Percentiles rank a stretch among this genome's conserved stretches.
Evolutionary conservation across 257 asterid species (phyloP).

Genomic region (Scutellaria barbata): DNA sequence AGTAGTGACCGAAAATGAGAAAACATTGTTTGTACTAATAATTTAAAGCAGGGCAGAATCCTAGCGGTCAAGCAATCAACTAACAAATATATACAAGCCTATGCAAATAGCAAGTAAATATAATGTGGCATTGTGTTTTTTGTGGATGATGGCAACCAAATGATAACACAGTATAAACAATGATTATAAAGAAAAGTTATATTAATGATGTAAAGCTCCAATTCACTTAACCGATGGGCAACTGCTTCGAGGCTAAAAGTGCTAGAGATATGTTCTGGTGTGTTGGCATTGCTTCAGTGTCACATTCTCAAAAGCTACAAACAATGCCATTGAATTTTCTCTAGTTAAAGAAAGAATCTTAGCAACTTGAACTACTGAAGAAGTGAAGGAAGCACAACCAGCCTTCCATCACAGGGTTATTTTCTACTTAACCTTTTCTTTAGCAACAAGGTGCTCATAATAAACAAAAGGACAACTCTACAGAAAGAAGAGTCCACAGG

Average conservation of each 20-base stretch:
- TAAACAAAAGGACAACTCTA: neutral
- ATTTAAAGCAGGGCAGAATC: conserved; percentile 12
- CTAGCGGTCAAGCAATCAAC: neutral
- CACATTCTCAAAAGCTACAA: neutral
- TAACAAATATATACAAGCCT: neutral
- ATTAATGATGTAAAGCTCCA: neutral
- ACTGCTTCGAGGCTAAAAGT: neutral
- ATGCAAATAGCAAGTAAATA: neutral
- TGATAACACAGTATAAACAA: neutral
- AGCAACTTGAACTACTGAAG: neutral
- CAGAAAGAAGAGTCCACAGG: neutral
- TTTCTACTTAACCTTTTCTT: neutral
- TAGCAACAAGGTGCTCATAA: neutral
- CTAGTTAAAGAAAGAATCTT: neutral
- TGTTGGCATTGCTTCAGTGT: neutral
- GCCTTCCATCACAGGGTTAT: neutral
- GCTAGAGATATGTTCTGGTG: neutral
- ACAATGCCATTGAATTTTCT: neutral
- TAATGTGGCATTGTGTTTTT: neutral
- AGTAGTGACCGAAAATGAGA: conserved; percentile 2
- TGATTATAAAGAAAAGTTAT: neutral
- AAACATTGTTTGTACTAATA: neutral
- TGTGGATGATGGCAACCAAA: conserved; percentile 10
- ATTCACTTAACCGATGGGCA: neutral
- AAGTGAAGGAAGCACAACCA: neutral